A percentile compares a stretch with the other conserved stretches of the same genome.
phyloP scores from a whole-genome alignment of 1,284 basidiomycete species.

The Sphagnurus paluster region DNA sequence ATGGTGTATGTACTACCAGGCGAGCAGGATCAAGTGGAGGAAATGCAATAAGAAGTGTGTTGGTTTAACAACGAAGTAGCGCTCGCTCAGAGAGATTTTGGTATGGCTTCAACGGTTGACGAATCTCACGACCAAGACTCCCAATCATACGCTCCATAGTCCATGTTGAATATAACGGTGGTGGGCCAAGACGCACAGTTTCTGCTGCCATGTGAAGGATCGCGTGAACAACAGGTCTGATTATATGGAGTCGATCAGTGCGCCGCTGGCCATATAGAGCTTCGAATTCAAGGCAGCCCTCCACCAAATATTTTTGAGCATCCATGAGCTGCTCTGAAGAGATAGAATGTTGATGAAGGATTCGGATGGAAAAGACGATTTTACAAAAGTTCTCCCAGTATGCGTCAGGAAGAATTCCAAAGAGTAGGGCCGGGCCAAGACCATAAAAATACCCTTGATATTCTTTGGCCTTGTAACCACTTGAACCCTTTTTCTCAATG shows the following conservation, averaged over 20 bases:
- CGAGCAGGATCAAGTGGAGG: too few species aligned
- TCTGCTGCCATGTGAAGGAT: slow-evolving; percentile 25
- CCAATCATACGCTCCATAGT: slow-evolving; percentile 23
- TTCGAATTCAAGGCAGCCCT: slow-evolving; percentile 32
- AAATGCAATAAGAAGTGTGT: too few species aligned
- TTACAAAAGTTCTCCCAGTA: slow-evolving; percentile 36
- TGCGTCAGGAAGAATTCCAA: slow-evolving; percentile 25
- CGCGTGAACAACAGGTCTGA: slow-evolving; percentile 25
- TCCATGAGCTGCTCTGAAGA: slow-evolving; percentile 18
- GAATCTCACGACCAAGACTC: slow-evolving; percentile 9
- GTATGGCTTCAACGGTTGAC: slow-evolving; percentile 15
- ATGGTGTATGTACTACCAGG: too few species aligned
- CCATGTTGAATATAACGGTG: slow-evolving; percentile 26
- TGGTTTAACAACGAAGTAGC: slow-evolving; percentile 12
- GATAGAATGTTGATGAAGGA: slow-evolving; percentile 25
- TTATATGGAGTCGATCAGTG: slow-evolving; percentile 30
- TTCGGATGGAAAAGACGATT: slow-evolving; percentile 27
- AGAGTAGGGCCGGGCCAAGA: slow-evolving; percentile 32
- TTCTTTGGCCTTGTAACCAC: slow-evolving; percentile 35
- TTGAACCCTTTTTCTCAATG: slow-evolving; percentile 29
- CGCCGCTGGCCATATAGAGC: slow-evolving; percentile 29
- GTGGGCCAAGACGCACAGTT: slow-evolving; percentile 25
- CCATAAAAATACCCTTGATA: slow-evolving; percentile 33
- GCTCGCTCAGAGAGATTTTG: slow-evolving; percentile 15
- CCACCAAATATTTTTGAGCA: slow-evolving; percentile 21